These are phyloP conservation scores for Seminavis robusta DNA, from an alignment of 108 stramenopile genomes.

Conservation along the genomic window DNA sequence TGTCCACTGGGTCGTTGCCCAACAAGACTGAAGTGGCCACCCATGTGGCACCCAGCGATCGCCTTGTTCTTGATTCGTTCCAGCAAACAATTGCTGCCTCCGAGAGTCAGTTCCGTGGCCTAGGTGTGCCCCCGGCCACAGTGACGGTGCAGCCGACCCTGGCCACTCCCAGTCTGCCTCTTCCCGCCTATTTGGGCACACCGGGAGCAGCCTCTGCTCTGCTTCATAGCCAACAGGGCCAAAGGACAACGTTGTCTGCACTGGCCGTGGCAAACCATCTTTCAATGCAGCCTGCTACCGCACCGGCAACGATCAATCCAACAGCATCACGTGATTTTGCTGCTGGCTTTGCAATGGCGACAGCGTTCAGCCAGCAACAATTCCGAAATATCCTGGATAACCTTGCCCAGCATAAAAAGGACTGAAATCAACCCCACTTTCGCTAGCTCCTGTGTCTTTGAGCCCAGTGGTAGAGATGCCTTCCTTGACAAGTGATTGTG, in stretches of 20 bases:
- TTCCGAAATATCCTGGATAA: slow-evolving; percentile 31
- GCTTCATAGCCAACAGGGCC: too few species aligned
- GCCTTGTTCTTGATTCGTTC: slow-evolving; percentile 2
- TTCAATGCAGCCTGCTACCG: too few species aligned
- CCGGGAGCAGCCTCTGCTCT: background rate
- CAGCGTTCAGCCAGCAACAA: slow-evolving; percentile 35
- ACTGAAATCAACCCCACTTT: too few species aligned
- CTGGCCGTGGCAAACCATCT: too few species aligned
- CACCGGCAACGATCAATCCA: too few species aligned
- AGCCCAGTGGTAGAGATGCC: too few species aligned
- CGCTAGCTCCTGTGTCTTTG: too few species aligned
- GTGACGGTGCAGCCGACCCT: background rate
- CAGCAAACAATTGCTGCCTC: slow-evolving; percentile 8
- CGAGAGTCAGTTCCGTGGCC: slow-evolving; percentile 4
- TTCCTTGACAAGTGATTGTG: too few species aligned
- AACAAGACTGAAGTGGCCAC: background rate
- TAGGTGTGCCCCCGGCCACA: background rate
- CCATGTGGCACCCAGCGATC: background rate
- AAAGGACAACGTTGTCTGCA: background rate
- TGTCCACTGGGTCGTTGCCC: too few species aligned
- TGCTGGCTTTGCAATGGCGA: slow-evolving; percentile 61
- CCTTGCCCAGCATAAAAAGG: too few species aligned
- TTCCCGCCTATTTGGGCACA: too few species aligned
- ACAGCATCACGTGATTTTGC: slow-evolving; percentile 42
- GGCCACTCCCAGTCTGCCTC: too few species aligned